Base-by-base conservation (phyloP, 2,329 filamentous ascomycete genomes). In the Lecanicillium sp. region DNA sequence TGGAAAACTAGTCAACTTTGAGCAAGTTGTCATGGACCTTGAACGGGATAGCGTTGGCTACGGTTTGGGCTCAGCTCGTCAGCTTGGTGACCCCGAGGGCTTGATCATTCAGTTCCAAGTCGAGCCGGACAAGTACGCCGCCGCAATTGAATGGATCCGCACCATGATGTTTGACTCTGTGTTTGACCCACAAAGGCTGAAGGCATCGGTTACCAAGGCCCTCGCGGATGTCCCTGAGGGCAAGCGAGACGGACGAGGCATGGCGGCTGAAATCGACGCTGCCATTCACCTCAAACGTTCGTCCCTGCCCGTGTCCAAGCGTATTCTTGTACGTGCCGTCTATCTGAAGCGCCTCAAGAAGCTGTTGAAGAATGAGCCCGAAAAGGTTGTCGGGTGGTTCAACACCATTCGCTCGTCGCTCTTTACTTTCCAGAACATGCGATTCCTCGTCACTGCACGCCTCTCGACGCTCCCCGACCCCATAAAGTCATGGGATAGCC, bases 1-100 rank as follows among this genome's bases (percentile, higher is more conserved):
- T 50, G 88, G 86, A 31, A 72, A 87, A 55, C 76, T 74, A 17
- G 67, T 98, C 20, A 80, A 84, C 34, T 98, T 97, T 51, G 92
- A 97, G 57, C 78, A 95, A 45, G 86, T 97, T 3, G 88, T 97
- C 32, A 86, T 87, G 55, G 81, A 89, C 55, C 72, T 98, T 4
- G 92, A 98, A 60, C 79, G 83, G 53, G 89, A 97, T 50, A 97
- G 92, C 0, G 81, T 97, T 42, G 81, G 79, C 48, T 97, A 95
- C 59, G 69, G 66, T 2, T 78, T 96, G 47, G 78, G 80, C 43
- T 77, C 77, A 3, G 84, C 80, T 5, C 71, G 73, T 14, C 69
- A 72, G 25, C 65, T 94, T 32, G 82, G 84, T 25, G 88, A 94
- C 55, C 74, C 79, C 0, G 90, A 98, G 59, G 83, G 89, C 58